Evolutionary conservation across 2,329 filamentous ascomycete species (phyloP).

Genomic region (Amesomyces nigricolor): DNA sequence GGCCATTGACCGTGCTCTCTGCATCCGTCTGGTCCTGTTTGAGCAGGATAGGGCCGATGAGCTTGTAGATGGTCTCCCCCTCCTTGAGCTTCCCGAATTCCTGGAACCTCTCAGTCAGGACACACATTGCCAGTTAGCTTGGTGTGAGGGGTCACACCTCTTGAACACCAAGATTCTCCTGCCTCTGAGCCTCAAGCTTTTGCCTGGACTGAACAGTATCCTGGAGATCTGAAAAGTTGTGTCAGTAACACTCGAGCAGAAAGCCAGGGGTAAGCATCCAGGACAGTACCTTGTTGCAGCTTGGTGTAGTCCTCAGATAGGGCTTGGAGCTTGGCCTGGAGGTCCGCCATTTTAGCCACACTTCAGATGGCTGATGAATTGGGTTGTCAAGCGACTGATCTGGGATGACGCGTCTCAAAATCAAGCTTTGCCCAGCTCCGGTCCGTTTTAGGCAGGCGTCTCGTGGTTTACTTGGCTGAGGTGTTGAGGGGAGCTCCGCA

Average conservation of each 20-base stretch:
- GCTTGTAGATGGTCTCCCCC: conserved; percentile 89
- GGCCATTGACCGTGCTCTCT: conserved; percentile 81
- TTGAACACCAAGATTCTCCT: conserved; percentile 86
- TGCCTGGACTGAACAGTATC: conserved; percentile 71
- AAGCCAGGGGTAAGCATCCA: neutral
- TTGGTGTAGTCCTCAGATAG: conserved; percentile 85
- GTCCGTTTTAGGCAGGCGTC: conserved; percentile 46
- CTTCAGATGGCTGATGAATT: neutral
- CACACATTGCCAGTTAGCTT: neutral
- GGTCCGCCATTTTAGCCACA: conserved; percentile 54
- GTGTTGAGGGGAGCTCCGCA: neutral
- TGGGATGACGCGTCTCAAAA: conserved; percentile 3
- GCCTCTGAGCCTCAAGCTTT: conserved; percentile 87
- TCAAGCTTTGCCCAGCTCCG: conserved; percentile 65
- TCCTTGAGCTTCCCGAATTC: conserved; percentile 78
- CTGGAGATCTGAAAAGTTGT: conserved; percentile 62
- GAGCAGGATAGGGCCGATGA: conserved; percentile 83
- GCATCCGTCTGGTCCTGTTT: conserved; percentile 94
- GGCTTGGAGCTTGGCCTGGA: conserved; percentile 71
- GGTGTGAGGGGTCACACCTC: conserved; percentile 50
- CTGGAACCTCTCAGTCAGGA: conserved; percentile 36
- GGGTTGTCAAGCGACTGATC: neutral
- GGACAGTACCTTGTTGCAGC: conserved; percentile 66
- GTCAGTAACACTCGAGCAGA: neutral
- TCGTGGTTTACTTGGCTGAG: neutral